Evolutionary conservation across 75 land plant genomes (phyloP).

Genomic region (Selaginella moellendorffii): DNA sequence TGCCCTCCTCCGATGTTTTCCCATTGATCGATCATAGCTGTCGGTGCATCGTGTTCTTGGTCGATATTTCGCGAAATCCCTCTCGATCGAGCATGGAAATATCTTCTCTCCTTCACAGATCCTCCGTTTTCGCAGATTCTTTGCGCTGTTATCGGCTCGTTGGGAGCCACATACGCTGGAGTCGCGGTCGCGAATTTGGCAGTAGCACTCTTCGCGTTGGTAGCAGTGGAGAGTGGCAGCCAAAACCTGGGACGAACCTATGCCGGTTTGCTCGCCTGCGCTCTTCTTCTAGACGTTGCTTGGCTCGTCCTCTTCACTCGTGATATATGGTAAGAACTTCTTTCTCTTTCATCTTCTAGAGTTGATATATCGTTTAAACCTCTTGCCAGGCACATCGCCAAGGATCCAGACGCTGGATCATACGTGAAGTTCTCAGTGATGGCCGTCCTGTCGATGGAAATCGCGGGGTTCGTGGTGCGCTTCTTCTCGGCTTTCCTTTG

Average conservation of each 20-base stretch:
- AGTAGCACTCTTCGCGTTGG: slow-evolving; percentile 61
- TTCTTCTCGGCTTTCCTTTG: slow-evolving; percentile 66
- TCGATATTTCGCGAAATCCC: background rate
- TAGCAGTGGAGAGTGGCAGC: slow-evolving; percentile 81
- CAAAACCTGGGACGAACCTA: slow-evolving; percentile 58
- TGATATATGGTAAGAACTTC: slow-evolving; percentile 52
- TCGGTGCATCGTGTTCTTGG: background rate
- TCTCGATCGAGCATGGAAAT: background rate
- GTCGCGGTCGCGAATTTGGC: slow-evolving; percentile 60
- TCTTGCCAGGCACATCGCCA: slow-evolving; percentile 40
- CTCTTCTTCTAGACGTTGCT: slow-evolving; percentile 46
- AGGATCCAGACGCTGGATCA: slow-evolving; percentile 25
- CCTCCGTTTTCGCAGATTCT: slow-evolving; percentile 46
- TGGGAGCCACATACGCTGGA: slow-evolving; percentile 67
- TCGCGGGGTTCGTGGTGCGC: slow-evolving; percentile 56
- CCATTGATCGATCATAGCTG: background rate
- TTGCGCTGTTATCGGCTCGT: slow-evolving; percentile 65
- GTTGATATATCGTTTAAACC: background rate
- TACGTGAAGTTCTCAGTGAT: slow-evolving; percentile 44
- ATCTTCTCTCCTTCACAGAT: too few relatives aligned
- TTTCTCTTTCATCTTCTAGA: too few relatives aligned
- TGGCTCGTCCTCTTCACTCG: slow-evolving; percentile 65
- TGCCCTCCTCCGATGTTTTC: background rate
- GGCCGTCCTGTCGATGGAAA: slow-evolving; percentile 59
- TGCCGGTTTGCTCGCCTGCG: slow-evolving; percentile 33